Base-by-base conservation (phyloP, 176 grass and related monocot genomes). In the Avena eriantha region DNA sequence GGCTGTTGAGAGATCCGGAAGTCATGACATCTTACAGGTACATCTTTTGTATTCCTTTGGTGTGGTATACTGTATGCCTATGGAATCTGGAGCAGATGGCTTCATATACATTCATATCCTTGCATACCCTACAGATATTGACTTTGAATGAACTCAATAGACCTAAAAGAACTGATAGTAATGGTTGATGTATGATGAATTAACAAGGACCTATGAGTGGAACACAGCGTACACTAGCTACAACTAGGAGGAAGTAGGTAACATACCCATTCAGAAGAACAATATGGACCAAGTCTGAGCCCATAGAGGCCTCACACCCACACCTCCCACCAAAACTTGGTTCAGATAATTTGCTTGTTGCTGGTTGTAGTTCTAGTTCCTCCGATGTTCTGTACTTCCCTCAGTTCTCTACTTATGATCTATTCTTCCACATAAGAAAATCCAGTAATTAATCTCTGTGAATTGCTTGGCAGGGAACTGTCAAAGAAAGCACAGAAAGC, bases 11-110 rank as follows among this genome's bases (percentile, higher is more conserved):
- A 46, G 96, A 98, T 55, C 96, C 96, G 48, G 96, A 98, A 90
- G 93, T 98, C 80, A 98, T 98, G 96, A 98, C 96, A 79, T 98
- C 96, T 71, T 98, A 98, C 83, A 97, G 94, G 94, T 97, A 87
- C 5, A 13, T 78, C 57, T 84, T 81, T 56, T 78, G 69, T 8
- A 54, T 64, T 92, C 83, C 43, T 29, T 50, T 43, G 51, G 50
- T 56, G 10, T 68, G 75, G 16, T 43, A 57, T 82, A 24, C 29
- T 50, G 14, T 59, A 49, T 81, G 66, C 1, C n/a, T 69, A 61
- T 69, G 56, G 11, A 46, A 36, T 59, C 33, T 50, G 10, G 56
- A 26, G 11, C 33, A 10, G 41, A 63, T 83, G 77, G 39, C 72
- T 83, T 83, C 21, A 77, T 67, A 26, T 56, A 9, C 26, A 19